Evolutionary conservation across 768 basidiomycete genomes (phyloP), one percentile per base, ranked within the genome.

Genomic region (Tremella mesenterica): DNA sequence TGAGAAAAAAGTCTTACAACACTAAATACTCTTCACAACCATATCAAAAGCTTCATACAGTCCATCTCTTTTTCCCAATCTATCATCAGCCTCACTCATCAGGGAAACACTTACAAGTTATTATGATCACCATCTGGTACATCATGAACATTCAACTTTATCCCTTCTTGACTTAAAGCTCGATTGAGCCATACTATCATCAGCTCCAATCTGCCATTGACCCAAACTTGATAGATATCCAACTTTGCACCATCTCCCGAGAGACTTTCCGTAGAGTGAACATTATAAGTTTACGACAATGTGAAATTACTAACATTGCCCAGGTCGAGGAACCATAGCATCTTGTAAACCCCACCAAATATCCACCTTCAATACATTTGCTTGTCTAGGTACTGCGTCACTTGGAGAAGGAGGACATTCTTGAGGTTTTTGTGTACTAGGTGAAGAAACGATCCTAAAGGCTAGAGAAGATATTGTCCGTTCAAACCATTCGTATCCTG

Each of bases 331-430:
- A 1, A 70, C 68, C 63, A 70, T 67, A 27, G 52, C 56, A 34
- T 70, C 68, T 41, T 63, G 25, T 58, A 59, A 60, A 25, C 68
- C 68, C 63, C 65, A 70, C 68, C 68, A 70, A 3, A 65, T 43
- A 25, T 67, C 47, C 2, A 70, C 56, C 29, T 9, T 65, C 30
- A 4, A 16, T 25, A 9, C 7, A 58, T 25, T 30, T 16, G 20
- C 29, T 34, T 36, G 31, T 46, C 33, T 52, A 38, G 7, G 18
- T 6, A 23, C 27, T 58, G 58, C 23, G 58, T 54, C 18, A 44
- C 52, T n/a, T n/a, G n/a, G n/a, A n/a, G n/a, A n/a, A n/a, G n/a
- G 21, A 31, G 44, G 8, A 59, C 48, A 8, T 46, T 50, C 25
- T 43, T 50, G 12, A n/a, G n/a, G n/a, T n/a, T n/a, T n/a, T n/a